phyloP scores from a whole-genome alignment of 2,329 filamentous ascomycete species.

The Tolypocladium paradoxum region DNA sequence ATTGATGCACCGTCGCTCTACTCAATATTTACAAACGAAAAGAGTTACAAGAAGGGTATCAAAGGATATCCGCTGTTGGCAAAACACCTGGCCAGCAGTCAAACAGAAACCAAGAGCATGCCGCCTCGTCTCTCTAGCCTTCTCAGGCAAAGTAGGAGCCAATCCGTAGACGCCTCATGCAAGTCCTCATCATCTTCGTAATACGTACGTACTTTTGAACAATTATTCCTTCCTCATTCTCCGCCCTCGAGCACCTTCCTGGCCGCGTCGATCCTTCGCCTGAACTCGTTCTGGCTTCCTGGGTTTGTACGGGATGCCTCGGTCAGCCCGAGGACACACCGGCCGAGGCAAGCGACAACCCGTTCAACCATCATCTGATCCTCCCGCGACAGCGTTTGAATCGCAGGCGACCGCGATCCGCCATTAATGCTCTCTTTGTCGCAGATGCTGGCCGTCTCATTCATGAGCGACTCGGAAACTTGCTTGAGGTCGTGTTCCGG shows the following conservation, averaged over 20 bases:
- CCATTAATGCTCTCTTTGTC: constrained; percentile 20
- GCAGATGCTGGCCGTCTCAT: constrained; percentile 32
- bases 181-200: background rate
- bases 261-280: constrained; percentile 65
- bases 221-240: background rate
- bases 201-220: background rate
- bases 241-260: constrained; percentile 60
- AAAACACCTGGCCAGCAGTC: background rate
- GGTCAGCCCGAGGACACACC: constrained; percentile 47
- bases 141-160: background rate
- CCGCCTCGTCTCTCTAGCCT: background rate
- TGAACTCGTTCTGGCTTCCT: constrained; percentile 53
- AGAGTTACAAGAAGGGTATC: constrained; percentile 15
- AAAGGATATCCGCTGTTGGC: constrained; percentile 4
- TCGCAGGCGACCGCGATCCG: constrained; percentile 27
- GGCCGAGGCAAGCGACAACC: constrained; percentile 47
- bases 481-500: constrained; percentile 37
- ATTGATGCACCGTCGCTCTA: background rate
- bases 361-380: constrained; percentile 51
- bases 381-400: constrained; percentile 38
- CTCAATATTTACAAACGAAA: background rate
- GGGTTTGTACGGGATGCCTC: constrained; percentile 42
- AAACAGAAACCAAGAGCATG: background rate
- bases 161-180: background rate
- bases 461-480: constrained; percentile 37